A percentile compares a stretch with the other conserved stretches of the same genome.
Conservation (phyloP, 805 yeast genomes). For the Wickerhamiella lipophila region DNA sequence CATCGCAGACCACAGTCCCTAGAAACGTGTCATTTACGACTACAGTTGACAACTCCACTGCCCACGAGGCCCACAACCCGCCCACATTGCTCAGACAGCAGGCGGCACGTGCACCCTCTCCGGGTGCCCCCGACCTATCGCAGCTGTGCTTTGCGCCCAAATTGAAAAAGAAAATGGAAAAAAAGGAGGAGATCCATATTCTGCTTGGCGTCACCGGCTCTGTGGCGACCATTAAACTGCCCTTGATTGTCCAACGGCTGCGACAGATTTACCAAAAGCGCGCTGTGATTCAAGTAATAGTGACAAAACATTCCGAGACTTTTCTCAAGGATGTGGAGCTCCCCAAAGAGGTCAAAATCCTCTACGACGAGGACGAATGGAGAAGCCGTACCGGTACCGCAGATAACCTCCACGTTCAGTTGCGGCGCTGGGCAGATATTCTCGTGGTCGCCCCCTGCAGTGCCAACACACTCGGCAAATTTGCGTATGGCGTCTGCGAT, state of each 20-base stretch:
- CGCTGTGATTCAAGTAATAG: constrained; percentile 72
- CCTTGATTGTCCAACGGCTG: constrained; percentile 74
- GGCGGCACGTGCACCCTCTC: constrained; percentile 17
- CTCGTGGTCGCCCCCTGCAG: constrained; percentile 85
- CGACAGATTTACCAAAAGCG: constrained; percentile 61
- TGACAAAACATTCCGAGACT: constrained; percentile 37
- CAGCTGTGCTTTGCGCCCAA: constrained; percentile 1
- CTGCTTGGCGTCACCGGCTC: constrained; percentile 90
- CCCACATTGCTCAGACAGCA: constrained; percentile 21
- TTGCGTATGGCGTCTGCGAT: constrained; percentile 83
- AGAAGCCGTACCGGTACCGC: constrained; percentile 50
- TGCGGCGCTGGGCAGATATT: constrained; percentile 94
- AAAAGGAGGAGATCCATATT: constrained; percentile 66
- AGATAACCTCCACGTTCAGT: constrained; percentile 82
- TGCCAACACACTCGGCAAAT: constrained; percentile 83
- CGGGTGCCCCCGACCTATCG: constrained; percentile 3
- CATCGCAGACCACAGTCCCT: constrained; percentile 2
- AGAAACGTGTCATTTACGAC: constrained; percentile 20
- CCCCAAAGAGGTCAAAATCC: constrained; percentile 54
- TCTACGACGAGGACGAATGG: constrained; percentile 96
- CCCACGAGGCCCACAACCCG: constrained; percentile 24
- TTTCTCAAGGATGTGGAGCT: constrained; percentile 27
- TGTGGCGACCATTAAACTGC: constrained; percentile 91
- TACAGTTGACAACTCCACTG: constrained; percentile 18
- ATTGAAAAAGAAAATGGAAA: constrained; percentile 9